phyloP scores from a whole-genome alignment of 768 basidiomycete species.

The Phlebiopsis gigantea region DNA sequence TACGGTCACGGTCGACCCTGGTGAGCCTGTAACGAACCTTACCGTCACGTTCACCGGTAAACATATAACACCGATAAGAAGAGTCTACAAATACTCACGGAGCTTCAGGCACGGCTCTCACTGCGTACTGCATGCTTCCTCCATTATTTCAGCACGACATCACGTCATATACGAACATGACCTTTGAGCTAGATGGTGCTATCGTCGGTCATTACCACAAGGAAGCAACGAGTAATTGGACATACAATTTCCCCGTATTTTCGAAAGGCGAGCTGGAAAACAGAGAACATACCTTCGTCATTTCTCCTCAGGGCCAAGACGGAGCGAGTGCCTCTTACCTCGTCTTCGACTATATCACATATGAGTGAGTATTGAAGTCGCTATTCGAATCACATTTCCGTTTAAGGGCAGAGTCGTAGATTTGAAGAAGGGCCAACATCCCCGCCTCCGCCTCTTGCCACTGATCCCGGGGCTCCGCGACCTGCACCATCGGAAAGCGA shows the following conservation, averaged over 20 bases:
- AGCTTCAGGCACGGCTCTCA: background rate
- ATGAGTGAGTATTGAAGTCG: background rate
- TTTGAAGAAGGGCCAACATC: no score
- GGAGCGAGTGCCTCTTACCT: background rate
- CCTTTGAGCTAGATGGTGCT: background rate
- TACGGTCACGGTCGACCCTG: background rate
- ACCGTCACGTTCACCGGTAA: background rate
- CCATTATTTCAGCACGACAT: background rate
- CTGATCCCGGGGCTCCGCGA: no score
- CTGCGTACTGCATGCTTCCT: background rate
- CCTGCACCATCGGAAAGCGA: no score
- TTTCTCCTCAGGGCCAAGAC: background rate
- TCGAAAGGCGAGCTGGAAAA: background rate
- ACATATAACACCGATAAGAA: background rate
- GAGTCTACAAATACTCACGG: background rate
- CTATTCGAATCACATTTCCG: no score
- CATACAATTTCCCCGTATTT: background rate
- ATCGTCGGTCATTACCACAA: background rate
- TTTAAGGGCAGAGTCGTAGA: no score
- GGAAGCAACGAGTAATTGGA: background rate
- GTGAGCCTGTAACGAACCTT: background rate
- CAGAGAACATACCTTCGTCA: background rate
- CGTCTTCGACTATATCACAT: background rate
- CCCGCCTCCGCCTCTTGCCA: no score
- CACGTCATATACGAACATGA: background rate